phyloP scores from a whole-genome alignment of 305 asterid genomes.

The Plantago coronopus region DNA sequence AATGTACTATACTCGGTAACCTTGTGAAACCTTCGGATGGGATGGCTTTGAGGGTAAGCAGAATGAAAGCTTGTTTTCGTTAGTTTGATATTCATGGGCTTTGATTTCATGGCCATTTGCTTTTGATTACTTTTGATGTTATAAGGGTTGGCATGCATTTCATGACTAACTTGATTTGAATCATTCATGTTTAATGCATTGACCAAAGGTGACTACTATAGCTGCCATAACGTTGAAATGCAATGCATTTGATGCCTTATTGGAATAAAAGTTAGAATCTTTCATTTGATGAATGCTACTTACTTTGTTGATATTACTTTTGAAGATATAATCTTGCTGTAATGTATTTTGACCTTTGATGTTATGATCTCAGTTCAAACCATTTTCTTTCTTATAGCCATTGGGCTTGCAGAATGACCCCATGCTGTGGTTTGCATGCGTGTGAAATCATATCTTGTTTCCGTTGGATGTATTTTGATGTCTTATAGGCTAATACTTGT shows the following conservation, averaged over 20 bases:
- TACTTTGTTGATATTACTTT: neutral
- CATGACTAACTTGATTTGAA: neutral
- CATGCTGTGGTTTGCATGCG: too few species aligned
- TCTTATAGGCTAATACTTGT: neutral
- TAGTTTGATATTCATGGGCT: slow-evolving; percentile 8
- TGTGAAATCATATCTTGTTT: neutral
- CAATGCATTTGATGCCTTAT: neutral
- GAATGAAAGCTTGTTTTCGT: neutral
- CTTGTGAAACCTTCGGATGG: slow-evolving; percentile 58
- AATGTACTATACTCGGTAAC: slow-evolving; percentile 71
- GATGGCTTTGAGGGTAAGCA: slow-evolving; percentile 48
- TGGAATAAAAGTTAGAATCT: neutral
- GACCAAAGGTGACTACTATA: neutral
- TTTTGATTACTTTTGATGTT: neutral
- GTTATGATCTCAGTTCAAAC: neutral
- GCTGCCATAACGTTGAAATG: neutral
- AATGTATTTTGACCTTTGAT: neutral
- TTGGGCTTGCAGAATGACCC: too few species aligned
- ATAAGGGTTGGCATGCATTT: neutral
- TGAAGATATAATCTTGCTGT: neutral
- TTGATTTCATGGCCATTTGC: slow-evolving; percentile 1
- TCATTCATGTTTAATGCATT: too few species aligned
- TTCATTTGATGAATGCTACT: neutral
- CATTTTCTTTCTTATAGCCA: too few species aligned
- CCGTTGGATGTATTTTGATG: neutral